Conservation (phyloP, 176 grass and related monocot genomes). For the Avena sativa region DNA sequence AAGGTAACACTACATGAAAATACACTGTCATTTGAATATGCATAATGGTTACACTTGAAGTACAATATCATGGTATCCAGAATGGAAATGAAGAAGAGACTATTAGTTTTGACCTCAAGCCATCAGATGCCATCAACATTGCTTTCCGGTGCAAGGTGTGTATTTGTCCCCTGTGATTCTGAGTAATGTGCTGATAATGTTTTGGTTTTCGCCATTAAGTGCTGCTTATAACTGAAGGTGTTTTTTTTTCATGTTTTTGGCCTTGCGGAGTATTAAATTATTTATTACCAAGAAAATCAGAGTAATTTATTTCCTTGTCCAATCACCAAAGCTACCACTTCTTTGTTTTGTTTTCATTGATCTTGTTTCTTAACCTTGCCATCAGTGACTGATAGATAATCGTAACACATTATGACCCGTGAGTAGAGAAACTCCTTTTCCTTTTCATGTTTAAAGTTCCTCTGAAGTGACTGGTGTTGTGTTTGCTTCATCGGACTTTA, state of each 20-base stretch:
- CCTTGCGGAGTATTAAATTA: not conserved
- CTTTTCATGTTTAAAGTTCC: not conserved
- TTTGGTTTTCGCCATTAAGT: not conserved
- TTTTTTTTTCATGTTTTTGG: not conserved
- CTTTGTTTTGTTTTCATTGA: not conserved
- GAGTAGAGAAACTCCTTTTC: not conserved
- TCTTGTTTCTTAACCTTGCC: slow-evolving; percentile 22
- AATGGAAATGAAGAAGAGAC: slow-evolving; percentile 72
- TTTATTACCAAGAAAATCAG: not conserved
- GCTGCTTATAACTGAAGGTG: slow-evolving; percentile 20
- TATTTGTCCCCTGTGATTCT: slow-evolving; percentile 32
- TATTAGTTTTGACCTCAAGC: slow-evolving; percentile 82
- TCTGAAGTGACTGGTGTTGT: slow-evolving; percentile 26
- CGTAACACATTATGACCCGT: not conserved
- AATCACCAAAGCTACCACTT: slow-evolving; percentile 10
- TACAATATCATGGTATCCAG: slow-evolving; percentile 42
- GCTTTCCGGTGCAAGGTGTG: slow-evolving; percentile 96
- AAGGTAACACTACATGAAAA: slow-evolving; percentile 58
- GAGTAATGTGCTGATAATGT: not conserved
- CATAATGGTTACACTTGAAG: slow-evolving; percentile 28
- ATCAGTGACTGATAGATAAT: not conserved
- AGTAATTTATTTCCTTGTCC: slow-evolving; percentile 12
- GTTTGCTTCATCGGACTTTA: slow-evolving; percentile 29
- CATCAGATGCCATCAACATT: slow-evolving; percentile 98
- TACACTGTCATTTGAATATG: not conserved